Conservation (phyloP, 2,329 filamentous ascomycete species). For the Lachnellula cervina region DNA sequence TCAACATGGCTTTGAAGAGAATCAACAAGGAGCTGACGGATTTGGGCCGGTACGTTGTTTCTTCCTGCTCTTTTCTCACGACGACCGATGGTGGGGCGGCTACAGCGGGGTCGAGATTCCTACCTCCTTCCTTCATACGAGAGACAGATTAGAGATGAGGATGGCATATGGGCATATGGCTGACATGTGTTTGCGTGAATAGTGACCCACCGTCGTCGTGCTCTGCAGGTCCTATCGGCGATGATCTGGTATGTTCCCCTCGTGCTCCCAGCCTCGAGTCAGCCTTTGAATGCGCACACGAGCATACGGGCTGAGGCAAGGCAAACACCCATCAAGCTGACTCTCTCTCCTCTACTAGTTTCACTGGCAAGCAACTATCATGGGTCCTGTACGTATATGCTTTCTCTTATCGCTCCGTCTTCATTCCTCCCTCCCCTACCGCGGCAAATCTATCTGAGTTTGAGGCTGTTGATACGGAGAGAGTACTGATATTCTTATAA, state of each 20-base stretch:
- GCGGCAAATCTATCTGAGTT: slow-evolving; percentile 8
- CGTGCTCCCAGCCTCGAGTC: slow-evolving; percentile 14
- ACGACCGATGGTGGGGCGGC: slow-evolving; percentile 26
- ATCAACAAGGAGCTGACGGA: slow-evolving; percentile 94
- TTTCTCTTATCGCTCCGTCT: slow-evolving; percentile 18
- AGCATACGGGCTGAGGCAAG: slow-evolving; percentile 8
- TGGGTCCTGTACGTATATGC: slow-evolving; percentile 81
- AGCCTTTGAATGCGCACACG: slow-evolving; percentile 19
- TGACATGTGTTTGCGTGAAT: slow-evolving; percentile 24
- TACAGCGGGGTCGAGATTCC: slow-evolving; percentile 31
- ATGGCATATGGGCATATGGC: slow-evolving; percentile 9
- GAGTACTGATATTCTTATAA: not conserved
- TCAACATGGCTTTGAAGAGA: slow-evolving; percentile 78
- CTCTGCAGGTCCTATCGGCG: slow-evolving; percentile 93
- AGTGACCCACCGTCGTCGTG: slow-evolving; percentile 98
- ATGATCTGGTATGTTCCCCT: slow-evolving; percentile 80
- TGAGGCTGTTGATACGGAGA: not conserved
- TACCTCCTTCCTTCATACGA: not conserved
- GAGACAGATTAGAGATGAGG: not conserved
- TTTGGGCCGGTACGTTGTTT: slow-evolving; percentile 69
- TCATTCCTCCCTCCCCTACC: slow-evolving; percentile 2
- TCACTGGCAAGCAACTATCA: slow-evolving; percentile 99
- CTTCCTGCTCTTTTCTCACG: slow-evolving; percentile 17
- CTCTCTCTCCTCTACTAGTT: slow-evolving; percentile 55
- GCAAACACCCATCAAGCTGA: slow-evolving; percentile 28